phyloP scores from a whole-genome alignment of 495 filamentous ascomycete species.

The Penicillium lagena region DNA sequence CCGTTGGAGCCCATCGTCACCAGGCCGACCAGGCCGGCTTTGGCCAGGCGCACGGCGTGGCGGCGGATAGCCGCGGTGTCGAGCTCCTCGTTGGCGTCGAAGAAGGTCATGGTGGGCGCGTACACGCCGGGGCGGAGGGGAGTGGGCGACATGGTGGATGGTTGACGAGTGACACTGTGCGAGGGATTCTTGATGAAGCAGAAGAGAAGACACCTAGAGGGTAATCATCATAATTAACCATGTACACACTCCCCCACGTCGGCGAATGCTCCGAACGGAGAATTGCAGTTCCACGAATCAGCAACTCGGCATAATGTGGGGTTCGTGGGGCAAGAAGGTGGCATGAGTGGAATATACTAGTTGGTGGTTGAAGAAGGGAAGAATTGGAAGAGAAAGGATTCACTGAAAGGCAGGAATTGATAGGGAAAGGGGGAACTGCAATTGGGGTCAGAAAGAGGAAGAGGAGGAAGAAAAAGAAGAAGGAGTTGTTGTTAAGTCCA shows the following conservation, averaged over 20 bases:
- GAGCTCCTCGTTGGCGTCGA: slow-evolving; percentile 74
- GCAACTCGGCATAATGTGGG: slow-evolving; percentile 10
- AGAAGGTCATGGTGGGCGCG: slow-evolving; percentile 87
- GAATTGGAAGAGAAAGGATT: too few relatives aligned
- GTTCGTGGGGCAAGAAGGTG: not conserved
- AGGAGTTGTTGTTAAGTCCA: too few relatives aligned
- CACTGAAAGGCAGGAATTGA: too few relatives aligned
- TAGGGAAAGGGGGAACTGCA: not conserved
- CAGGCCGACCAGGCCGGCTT: slow-evolving; percentile 73
- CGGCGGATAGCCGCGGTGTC: slow-evolving; percentile 72
- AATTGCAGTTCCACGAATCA: slow-evolving; percentile 19
- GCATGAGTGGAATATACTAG: too few relatives aligned
- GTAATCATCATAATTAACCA: not conserved
- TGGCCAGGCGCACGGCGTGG: slow-evolving; percentile 74
- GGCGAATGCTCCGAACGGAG: slow-evolving; percentile 21
- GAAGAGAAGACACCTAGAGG: not conserved
- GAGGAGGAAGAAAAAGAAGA: not conserved
- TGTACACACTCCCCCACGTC: slow-evolving; percentile 17
- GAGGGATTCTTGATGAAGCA: not conserved
- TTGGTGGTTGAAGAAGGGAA: too few relatives aligned
- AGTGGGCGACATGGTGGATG: slow-evolving; percentile 33
- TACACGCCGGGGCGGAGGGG: slow-evolving; percentile 81
- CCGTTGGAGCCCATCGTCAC: slow-evolving; percentile 90
- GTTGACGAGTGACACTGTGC: not conserved
- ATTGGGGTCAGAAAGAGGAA: not conserved